Conservation (phyloP, 2,329 filamentous ascomycete species). For the Stemphylium beticola region DNA sequence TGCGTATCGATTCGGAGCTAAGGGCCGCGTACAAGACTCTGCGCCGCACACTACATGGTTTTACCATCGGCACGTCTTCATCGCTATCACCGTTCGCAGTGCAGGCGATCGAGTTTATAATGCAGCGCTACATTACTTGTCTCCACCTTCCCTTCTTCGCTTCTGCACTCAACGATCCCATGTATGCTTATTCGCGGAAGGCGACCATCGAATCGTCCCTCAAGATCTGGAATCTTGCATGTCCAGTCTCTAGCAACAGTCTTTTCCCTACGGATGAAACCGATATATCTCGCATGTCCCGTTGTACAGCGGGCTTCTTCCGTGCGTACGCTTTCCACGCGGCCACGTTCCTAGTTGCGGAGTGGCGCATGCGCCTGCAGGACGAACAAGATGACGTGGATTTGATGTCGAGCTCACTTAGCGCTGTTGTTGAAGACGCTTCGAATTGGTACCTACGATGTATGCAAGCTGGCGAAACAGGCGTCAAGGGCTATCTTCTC, state of each 20-base stretch:
- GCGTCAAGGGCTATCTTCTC: constrained; percentile 39
- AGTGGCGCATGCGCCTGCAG: constrained; percentile 31
- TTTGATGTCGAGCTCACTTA: constrained; percentile 24
- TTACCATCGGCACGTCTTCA: neutral
- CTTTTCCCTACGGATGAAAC: neutral
- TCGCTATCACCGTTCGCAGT: constrained; percentile 19
- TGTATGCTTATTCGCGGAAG: constrained; percentile 38
- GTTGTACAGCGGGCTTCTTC: constrained; percentile 33
- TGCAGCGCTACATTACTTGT: constrained; percentile 35
- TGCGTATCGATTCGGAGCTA: constrained; percentile 31
- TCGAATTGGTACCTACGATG: constrained; percentile 24
- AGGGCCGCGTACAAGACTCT: constrained; percentile 28
- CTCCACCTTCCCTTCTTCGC: constrained; percentile 37
- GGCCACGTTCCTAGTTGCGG: constrained; percentile 25
- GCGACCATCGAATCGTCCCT: constrained; percentile 34
- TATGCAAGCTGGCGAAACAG: constrained; percentile 39
- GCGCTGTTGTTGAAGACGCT: constrained; percentile 28
- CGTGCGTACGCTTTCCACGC: constrained; percentile 32
- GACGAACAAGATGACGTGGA: constrained; percentile 32
- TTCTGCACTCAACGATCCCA: constrained; percentile 25
- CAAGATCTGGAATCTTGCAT: constrained; percentile 32
- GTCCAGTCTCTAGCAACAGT: neutral
- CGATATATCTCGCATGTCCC: constrained; percentile 29
- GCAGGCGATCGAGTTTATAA: constrained; percentile 33
- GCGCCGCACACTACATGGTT: constrained; percentile 23